Base-by-base conservation (phyloP, 1,284 basidiomycete species). In the Meripilus lineatus region DNA sequence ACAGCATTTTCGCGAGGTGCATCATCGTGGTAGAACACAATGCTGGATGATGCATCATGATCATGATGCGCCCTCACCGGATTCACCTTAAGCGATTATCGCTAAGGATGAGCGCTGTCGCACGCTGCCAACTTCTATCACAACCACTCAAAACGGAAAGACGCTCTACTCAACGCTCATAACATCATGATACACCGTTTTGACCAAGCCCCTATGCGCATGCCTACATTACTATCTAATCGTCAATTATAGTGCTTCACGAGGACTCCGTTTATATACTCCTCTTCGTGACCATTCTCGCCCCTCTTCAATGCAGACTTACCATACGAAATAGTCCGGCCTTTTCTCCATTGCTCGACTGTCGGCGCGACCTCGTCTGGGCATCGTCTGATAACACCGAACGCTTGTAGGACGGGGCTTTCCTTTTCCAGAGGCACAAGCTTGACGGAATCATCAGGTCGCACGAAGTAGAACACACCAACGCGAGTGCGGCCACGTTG, bases 401-500 rank as follows among this genome's bases (percentile, higher is more conserved):
- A 47, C 50, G 21, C 58, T 45, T 64, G 56, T 17, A 67, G 44
- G 3, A 65, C 58, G 2, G 62, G 60, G 41, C 63, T 66, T 6
- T 59, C 53, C 18, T 28, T 40, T 6, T 47, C 21, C 13, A 64
- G 42, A 5, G 65, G 64, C 11, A 42, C 41, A 24, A 68, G 55
- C 25, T 42, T 45, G n/a, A 63, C 52, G 23, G 58, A 45, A 49
- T 66, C 63, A 40, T 61, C 58, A 24, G 61, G 53, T 33, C 61
- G 55, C 11, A 51, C 61, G 49, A 74, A 73, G 58, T 72, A 73
- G 49, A 71, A 64, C 15, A 70, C 55, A 10, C 71, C 69, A 7
- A 73, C 61, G 14, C 72, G 62, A 38, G 64, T 55, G 50, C 58
- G 58, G 15, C 68, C 61, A 0, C 58, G 59, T 50, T 78, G 77